Base-by-base conservation (phyloP, 2,329 filamentous ascomycete species). In the Boeremia exigua region DNA sequence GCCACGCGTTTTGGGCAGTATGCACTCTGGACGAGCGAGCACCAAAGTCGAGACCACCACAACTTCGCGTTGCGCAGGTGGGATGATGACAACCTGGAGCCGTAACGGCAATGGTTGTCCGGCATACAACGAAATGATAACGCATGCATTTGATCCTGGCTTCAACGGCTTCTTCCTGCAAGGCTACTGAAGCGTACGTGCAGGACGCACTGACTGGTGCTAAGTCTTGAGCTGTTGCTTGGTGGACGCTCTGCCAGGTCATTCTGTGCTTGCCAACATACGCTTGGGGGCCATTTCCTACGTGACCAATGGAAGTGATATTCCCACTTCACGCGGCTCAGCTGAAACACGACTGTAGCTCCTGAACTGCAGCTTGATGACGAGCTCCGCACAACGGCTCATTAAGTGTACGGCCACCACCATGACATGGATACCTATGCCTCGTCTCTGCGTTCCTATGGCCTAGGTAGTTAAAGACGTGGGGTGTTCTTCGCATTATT, bases 241-340 rank as follows among this genome's bases (percentile, higher is more conserved):
- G 71, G 71, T 57, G 49, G 56, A 54, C 56, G 34, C 59, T 47
- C 50, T 70, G 69, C 69, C 70, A 73, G 61, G 56, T 71, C 67
- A 70, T 49, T 54, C 59, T 62, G 44, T 61, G 64, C 69, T 70
- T 56, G 63, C 57, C 56, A 47, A 37, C 55, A 46, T 44, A 54
- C 36, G 62, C 37, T 60, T 52, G 54, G 59, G 46, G 39, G 51
- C 59, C 38, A 57, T 59, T 60, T 48, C 57, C 44, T 38, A 15
- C 37, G 9, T 36, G 46, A 54, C 68, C 66, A 70, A 70, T 70
- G n/a, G 59, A 53, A 38, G 43, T 28, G 30, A 17, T 28, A 19
- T 42, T 25, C 32, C 27, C 17, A 38, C 52, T 50, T 25, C 33
- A 52, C 39, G 51, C 50, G 37, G 40, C 46, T 47, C 43, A 54